Evolutionary conservation across 495 filamentous ascomycete species (phyloP).

Genomic region (Poronia punctata): DNA sequence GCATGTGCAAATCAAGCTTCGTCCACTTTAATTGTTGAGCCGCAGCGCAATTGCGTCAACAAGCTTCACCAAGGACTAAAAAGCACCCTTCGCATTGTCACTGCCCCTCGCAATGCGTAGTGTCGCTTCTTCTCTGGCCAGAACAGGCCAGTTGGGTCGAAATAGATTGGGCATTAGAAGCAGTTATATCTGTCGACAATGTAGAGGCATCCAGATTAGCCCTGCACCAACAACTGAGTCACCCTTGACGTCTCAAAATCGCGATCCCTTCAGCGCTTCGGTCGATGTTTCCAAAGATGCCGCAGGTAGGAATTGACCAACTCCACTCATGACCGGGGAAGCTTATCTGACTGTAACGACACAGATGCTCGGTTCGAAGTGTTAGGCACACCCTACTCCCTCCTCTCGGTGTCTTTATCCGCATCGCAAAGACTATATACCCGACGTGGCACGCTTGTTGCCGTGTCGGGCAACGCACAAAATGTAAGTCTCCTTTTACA

Average conservation of each 20-base stretch:
- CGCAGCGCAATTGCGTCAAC: conserved; percentile 11
- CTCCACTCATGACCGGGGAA: not conserved
- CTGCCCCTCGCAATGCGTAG: conserved; percentile 15
- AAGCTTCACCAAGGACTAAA: conserved; percentile 4
- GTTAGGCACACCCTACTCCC: conserved; percentile 77
- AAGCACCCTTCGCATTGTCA: not conserved
- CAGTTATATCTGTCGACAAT: conserved; percentile 38
- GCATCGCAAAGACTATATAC: conserved; percentile 91
- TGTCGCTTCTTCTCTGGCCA: conserved; percentile 18
- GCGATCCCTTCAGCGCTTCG: conserved; percentile 39
- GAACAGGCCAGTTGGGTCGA: conserved; percentile 15
- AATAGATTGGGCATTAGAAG: conserved; percentile 11
- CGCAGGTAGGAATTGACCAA: conserved; percentile 28
- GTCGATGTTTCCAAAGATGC: conserved; percentile 25
- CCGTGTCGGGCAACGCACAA: conserved; percentile 79
- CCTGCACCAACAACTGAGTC: conserved; percentile 44
- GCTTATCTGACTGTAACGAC: conserved; percentile 8
- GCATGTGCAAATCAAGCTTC: no score
- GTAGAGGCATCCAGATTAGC: conserved; percentile 48
- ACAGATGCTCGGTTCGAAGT: conserved; percentile 92
- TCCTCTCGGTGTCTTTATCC: conserved; percentile 86
- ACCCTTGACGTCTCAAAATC: conserved; percentile 30
- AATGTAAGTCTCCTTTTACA: conserved; percentile 53
- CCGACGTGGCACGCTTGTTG: conserved; percentile 81
- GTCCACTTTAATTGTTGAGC: no score